Percentiles rank a stretch among this genome's conserved stretches.
phyloP scores from a whole-genome alignment of 331 rosid genomes.

The Acacia concinna region DNA sequence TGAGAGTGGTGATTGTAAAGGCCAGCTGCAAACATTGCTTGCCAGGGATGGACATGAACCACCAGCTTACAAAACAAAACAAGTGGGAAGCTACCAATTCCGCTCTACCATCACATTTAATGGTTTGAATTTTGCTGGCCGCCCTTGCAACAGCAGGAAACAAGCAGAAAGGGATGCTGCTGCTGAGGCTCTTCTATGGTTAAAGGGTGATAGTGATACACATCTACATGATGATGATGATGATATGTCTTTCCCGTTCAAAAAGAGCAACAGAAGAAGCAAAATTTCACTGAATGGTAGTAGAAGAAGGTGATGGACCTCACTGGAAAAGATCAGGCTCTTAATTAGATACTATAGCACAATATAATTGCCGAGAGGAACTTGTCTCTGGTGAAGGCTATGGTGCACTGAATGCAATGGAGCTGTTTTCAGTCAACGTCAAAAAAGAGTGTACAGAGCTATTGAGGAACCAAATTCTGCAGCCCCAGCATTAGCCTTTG shows the following conservation, averaged over 20 bases:
- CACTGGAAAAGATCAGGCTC: conserved; percentile 6
- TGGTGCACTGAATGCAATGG: conserved; percentile 31
- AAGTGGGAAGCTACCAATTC: conserved; percentile 66
- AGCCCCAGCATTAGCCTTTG: conserved; percentile 27
- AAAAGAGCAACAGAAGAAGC: conserved; percentile 52
- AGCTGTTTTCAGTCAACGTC: conserved; percentile 26
- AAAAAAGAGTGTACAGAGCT: conserved; percentile 38
- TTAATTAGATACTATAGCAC: conserved; percentile 16
- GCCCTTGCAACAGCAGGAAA: conserved; percentile 67
- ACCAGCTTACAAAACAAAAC: conserved; percentile 81
- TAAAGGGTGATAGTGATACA: conserved; percentile 72
- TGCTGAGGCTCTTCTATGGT: conserved; percentile 80
- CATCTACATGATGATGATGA: conserved; percentile 51
- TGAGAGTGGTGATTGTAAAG: conserved; percentile 58
- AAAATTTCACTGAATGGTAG: conserved; percentile 44
- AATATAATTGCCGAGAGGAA: conserved; percentile 29
- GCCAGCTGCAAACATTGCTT: conserved; percentile 72
- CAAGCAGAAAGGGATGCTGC: conserved; percentile 88
- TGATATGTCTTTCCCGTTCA: conserved; percentile 59
- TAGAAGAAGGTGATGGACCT: conserved; percentile 55
- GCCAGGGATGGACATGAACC: conserved; percentile 71
- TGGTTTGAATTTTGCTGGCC: conserved; percentile 77
- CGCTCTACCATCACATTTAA: conserved; percentile 80
- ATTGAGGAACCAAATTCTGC: conserved; percentile 35
- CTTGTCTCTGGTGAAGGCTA: conserved; percentile 19